Evolutionary conservation across 225 moss, liverwort and hornwort species (phyloP).

Genomic region (Sphagnum tenellum): DNA sequence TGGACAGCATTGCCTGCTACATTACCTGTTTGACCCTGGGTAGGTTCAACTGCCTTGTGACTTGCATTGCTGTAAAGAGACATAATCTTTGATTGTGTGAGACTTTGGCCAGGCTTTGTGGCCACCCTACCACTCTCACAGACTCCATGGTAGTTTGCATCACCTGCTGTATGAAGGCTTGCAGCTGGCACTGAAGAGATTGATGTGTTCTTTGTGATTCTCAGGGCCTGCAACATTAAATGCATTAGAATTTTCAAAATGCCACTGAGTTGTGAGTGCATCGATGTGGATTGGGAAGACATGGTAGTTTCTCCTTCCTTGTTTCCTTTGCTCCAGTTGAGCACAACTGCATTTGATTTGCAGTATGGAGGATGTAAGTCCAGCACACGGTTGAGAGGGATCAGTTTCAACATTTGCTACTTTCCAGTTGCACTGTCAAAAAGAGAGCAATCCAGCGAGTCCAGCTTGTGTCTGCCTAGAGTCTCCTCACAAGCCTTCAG

Average conservation of each 20-base stretch:
- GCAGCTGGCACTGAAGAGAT: constrained; percentile 24
- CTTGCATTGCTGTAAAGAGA: constrained; percentile 38
- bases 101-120: constrained; percentile 23
- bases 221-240: constrained; percentile 35
- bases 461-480: too few species aligned
- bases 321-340: too few species aligned
- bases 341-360: too few species aligned
- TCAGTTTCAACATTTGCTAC: too few species aligned
- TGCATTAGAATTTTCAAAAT: too few species aligned
- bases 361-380: too few species aligned
- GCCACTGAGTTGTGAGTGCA: background rate
- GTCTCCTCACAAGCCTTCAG: too few species aligned
- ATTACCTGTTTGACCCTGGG: constrained; percentile 27
- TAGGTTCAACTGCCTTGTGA: constrained; percentile 27
- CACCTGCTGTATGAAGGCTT: constrained; percentile 17
- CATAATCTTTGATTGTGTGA: constrained; percentile 61
- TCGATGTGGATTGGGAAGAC: background rate
- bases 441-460: too few species aligned
- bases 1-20: background rate
- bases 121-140: constrained; percentile 27
- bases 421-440: too few species aligned
- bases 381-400: too few species aligned
- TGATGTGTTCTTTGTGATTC: constrained; percentile 26
- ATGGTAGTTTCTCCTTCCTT: background rate
- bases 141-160: constrained; percentile 11